A percentile compares a stretch with the other conserved stretches of the same genome.
Evolutionary conservation across 176 grass and related monocot species (phyloP).

Genomic region (Aegilops sharonensis): DNA sequence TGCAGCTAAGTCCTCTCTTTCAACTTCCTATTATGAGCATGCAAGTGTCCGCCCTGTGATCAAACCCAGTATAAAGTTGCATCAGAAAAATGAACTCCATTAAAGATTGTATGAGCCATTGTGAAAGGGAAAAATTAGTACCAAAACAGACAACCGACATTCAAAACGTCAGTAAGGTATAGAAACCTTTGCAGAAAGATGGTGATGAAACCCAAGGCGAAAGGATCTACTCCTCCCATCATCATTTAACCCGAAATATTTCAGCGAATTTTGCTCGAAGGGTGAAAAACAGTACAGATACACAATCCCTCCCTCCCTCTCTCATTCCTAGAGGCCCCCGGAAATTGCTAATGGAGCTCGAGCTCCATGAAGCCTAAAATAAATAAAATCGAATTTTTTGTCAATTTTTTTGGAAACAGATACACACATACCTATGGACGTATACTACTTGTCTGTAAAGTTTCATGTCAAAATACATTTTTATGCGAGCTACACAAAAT

Average conservation of each 20-base stretch:
- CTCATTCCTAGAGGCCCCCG: constrained; percentile 8
- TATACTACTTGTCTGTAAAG: too few relatives aligned
- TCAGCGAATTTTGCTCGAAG: constrained; percentile 27
- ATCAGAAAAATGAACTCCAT: not conserved
- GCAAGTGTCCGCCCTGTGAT: too few relatives aligned
- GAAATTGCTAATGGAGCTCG: too few relatives aligned
- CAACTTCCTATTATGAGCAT: too few relatives aligned
- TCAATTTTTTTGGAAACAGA: too few relatives aligned
- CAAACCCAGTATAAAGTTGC: not conserved
- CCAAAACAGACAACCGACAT: not conserved
- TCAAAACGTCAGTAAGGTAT: constrained; percentile 26
- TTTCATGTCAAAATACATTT: too few relatives aligned
- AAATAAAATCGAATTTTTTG: too few relatives aligned
- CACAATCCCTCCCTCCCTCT: constrained; percentile 52
- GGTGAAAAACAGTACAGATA: constrained; percentile 50
- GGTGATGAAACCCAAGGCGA: constrained; percentile 67
- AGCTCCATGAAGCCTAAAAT: too few relatives aligned
- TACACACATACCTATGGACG: too few relatives aligned
- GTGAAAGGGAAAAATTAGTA: not conserved
- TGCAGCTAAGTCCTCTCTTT: not conserved
- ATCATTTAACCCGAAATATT: constrained; percentile 56
- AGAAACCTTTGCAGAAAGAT: constrained; percentile 35
- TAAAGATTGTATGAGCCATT: not conserved
- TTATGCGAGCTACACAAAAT: too few relatives aligned
- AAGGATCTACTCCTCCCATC: constrained; percentile 62